Base-by-base conservation (phyloP, 164 flowering plant species). In the Platanus orientalis region DNA sequence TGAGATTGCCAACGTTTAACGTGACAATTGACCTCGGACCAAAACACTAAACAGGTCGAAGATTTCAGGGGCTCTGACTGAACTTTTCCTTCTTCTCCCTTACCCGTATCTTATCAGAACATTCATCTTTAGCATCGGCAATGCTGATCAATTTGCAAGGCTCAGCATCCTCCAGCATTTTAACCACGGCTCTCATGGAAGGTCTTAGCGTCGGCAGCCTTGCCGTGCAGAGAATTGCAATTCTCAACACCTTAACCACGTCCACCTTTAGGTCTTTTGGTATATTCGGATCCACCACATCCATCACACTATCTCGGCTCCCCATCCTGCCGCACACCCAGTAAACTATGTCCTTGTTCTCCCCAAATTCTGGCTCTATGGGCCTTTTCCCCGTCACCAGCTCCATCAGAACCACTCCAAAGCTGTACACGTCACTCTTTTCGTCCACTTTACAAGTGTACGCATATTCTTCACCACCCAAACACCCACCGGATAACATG, bases 121-220 rank as follows among this genome's bases (percentile, higher is more conserved):
- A n/a, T n/a, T 60, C 50, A 4, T 64, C 78, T 66, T 71, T 75
- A 1, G 28, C n/a, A 14, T 76, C 71, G 44, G 56, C 30, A 17
- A 80, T 64, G 44, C 39, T 54, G 3, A 69, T 52, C 2, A 75
- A 68, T 34, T 42, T 58, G 36, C 72, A 68, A 26, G 90, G 90
- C 54, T 76, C 80, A 11, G 75, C 87, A 12, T 84, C 86, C 60
- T 80, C 89, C 7, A 90, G 76, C 97, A 86, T 84, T 30, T 90
- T 83, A 23, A 88, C 93, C 11, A 90, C 87, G 48, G 61, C 69
- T 62, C 89, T 85, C 97, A 90, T 90, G 19, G 91, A 71, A 4
- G 97, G 97, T 30, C 97, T 82, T 12, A 69, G 52, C 1, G 76
- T 52, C 2, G 97, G 93, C 21, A 80, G 56, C 54, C 72, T 79